Conservation (phyloP, 495 filamentous ascomycete species). For the Penicillium riverlandense region DNA sequence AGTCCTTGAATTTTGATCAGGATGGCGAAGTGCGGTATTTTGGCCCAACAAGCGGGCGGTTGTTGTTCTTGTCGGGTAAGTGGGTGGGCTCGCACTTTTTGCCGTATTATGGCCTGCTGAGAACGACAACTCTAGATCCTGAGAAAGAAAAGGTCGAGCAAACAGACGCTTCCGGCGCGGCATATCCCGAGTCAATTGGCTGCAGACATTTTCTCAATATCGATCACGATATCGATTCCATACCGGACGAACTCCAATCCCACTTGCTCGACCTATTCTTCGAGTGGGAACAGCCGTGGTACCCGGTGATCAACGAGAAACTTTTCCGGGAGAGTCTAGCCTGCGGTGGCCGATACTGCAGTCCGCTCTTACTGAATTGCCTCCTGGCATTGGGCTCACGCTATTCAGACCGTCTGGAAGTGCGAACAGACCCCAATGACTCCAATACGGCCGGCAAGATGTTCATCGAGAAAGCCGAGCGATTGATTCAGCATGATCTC, state of each 20-base stretch:
- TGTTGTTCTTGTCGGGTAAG: conserved; percentile 14
- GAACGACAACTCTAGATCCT: conserved; percentile 1
- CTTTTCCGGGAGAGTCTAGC: conserved; percentile 63
- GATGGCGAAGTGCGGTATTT: conserved; percentile 27
- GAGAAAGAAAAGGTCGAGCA: conserved; percentile 2
- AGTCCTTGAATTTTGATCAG: conserved; percentile 23
- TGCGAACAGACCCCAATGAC: conserved; percentile 53
- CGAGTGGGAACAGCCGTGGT: conserved; percentile 73
- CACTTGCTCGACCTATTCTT: conserved; percentile 54
- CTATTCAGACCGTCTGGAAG: conserved; percentile 59
- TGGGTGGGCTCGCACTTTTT: background rate
- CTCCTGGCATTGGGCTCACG: conserved; percentile 66
- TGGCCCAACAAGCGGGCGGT: conserved; percentile 20
- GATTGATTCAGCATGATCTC: conserved; percentile 48
- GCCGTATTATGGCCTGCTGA: conserved; percentile 1
- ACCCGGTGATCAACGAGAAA: conserved; percentile 63
- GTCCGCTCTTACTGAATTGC: conserved; percentile 67
- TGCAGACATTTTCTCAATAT: too few relatives aligned
- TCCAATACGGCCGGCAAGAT: conserved; percentile 60
- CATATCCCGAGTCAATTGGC: background rate
- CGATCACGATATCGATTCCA: background rate
- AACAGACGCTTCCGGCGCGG: conserved; percentile 4
- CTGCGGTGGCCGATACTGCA: conserved; percentile 55
- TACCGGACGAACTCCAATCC: conserved; percentile 14
- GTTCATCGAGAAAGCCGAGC: conserved; percentile 62